Percentiles rank a stretch among this genome's conserved stretches.
Conservation (phyloP, 441 rosid species). For the Raphanus hybrid region DNA sequence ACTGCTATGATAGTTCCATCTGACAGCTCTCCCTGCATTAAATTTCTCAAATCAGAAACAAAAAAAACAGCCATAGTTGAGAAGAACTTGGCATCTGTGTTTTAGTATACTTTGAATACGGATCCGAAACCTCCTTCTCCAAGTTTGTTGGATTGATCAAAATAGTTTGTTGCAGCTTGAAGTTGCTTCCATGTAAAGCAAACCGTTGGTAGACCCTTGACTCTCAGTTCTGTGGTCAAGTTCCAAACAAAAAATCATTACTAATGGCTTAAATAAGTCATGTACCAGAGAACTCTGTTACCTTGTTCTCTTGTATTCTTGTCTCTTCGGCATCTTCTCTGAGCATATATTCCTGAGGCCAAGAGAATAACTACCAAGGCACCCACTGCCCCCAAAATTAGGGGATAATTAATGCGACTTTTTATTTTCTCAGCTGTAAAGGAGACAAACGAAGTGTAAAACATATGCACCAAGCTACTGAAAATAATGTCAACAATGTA, state of each 20-base stretch:
- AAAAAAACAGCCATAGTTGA: too few species aligned
- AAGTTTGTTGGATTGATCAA: slow-evolving; percentile 1
- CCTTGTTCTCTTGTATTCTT: not conserved
- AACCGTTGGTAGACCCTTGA: not conserved
- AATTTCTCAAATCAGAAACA: not conserved
- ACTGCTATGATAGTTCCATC: slow-evolving; percentile 74
- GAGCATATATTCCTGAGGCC: not conserved
- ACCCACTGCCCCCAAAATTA: not conserved
- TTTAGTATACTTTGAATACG: slow-evolving; percentile 2
- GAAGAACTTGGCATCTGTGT: not conserved
- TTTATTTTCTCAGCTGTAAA: not conserved
- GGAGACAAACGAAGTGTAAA: not conserved
- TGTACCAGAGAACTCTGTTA: not conserved
- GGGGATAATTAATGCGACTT: not conserved
- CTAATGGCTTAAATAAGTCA: not conserved
- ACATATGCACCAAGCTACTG: not conserved
- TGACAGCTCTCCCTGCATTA: slow-evolving; percentile 57
- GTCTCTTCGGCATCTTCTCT: not conserved
- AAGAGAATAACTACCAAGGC: slow-evolving; percentile 6
- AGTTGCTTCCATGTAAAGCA: not conserved
- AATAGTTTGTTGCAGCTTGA: not conserved
- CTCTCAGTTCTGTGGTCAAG: not conserved
- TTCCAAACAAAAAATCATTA: not conserved
- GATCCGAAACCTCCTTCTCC: slow-evolving; percentile 11
- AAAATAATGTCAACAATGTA: not conserved